Conservation (phyloP, 805 yeast species). For the Pichia paraexigua region DNA sequence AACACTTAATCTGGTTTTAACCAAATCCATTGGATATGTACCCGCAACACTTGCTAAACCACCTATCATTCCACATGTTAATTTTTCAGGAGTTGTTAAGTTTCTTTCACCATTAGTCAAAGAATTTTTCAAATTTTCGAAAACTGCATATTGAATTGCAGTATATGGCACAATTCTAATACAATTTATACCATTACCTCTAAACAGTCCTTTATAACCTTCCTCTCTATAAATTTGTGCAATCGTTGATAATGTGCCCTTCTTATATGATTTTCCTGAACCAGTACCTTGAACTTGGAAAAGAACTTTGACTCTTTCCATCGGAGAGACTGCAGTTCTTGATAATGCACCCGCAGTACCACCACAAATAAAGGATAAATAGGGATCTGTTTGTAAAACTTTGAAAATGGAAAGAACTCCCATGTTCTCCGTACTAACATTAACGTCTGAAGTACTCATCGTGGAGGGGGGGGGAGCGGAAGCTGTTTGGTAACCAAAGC, state of each 20-base stretch:
- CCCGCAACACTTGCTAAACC: slow-evolving; percentile 73
- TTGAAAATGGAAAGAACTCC: neutral
- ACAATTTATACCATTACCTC: slow-evolving; percentile 91
- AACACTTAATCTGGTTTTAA: slow-evolving; percentile 80
- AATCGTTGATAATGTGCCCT: slow-evolving; percentile 73
- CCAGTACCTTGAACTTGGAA: slow-evolving; percentile 72
- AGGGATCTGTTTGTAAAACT: slow-evolving; percentile 35
- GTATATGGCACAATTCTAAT: slow-evolving; percentile 86
- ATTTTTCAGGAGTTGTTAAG: slow-evolving; percentile 48
- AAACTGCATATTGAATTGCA: slow-evolving; percentile 88
- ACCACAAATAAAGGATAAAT: slow-evolving; percentile 61
- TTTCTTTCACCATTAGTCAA: slow-evolving; percentile 28
- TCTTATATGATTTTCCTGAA: slow-evolving; percentile 29
- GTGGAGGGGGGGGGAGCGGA: too few relatives aligned
- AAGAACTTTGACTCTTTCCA: slow-evolving; percentile 87
- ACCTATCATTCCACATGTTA: slow-evolving; percentile 71
- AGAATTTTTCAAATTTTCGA: slow-evolving; percentile 50
- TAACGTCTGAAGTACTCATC: neutral
- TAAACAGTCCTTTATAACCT: slow-evolving; percentile 81
- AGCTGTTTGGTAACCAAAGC: neutral
- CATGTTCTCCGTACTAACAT: neutral
- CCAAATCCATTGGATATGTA: slow-evolving; percentile 88
- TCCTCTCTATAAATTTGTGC: slow-evolving; percentile 77
- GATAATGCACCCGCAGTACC: slow-evolving; percentile 77
- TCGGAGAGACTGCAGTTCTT: slow-evolving; percentile 88